These are phyloP conservation scores for Phytophthora pisi DNA, from an alignment of 352 stramenopile genomes.

Conservation along the genomic window DNA sequence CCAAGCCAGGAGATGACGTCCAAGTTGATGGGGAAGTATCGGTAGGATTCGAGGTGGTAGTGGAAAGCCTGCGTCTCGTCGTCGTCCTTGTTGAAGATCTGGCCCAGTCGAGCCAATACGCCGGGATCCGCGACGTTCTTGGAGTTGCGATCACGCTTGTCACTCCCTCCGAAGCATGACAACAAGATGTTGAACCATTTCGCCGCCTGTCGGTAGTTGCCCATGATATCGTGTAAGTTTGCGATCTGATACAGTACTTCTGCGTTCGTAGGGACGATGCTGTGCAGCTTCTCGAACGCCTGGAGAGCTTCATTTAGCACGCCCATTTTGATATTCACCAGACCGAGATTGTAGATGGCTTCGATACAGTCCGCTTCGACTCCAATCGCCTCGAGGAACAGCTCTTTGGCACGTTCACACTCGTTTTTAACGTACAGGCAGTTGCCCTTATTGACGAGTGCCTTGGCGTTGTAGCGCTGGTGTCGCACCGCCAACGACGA, in stretches of 20 bases:
- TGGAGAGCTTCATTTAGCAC: constrained; percentile 92
- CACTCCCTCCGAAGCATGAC: constrained; percentile 88
- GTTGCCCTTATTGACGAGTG: constrained; percentile 98
- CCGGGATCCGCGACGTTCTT: constrained; percentile 79
- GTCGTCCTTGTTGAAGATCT: constrained; percentile 95
- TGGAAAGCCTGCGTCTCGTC: constrained; percentile 96
- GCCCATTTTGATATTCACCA: constrained; percentile 90
- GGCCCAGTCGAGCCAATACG: constrained; percentile 89
- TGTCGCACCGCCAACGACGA: constrained; percentile 90
- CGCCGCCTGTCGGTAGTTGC: constrained; percentile 83
- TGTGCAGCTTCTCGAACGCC: constrained; percentile 97
- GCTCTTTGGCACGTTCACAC: constrained; percentile 92
- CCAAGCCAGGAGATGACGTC: constrained; percentile 97
- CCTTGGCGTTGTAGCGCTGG: constrained; percentile 96
- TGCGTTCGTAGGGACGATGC: constrained; percentile 91
- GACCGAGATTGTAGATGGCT: constrained; percentile 97
- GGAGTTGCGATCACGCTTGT: constrained; percentile 56
- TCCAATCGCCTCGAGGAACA: constrained; percentile 95
- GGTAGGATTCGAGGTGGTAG: constrained; percentile 95
- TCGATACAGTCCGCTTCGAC: constrained; percentile 96
- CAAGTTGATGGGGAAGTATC: constrained; percentile 95
- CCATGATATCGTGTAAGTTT: constrained; percentile 94
- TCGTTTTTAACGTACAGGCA: constrained; percentile 95
- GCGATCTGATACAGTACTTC: constrained; percentile 97
- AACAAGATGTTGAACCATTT: constrained; percentile 97